Conservation (phyloP, 306 rosid species). For the Cucurbita maxima region DNA sequence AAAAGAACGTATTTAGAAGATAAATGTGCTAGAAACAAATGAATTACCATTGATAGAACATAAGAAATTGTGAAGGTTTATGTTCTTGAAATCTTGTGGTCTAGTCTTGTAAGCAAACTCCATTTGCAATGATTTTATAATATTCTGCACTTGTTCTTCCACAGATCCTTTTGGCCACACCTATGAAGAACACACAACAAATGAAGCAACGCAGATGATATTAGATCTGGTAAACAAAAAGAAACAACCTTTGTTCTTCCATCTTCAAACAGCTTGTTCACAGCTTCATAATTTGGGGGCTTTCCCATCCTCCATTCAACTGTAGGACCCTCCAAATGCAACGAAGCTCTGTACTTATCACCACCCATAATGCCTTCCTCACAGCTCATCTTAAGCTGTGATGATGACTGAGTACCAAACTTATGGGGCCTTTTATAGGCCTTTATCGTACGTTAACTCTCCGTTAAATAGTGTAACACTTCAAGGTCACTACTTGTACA, state of each 20-base stretch:
- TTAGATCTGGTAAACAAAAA: neutral
- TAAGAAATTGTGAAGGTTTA: slow-evolving; percentile 34
- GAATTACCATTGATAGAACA: slow-evolving; percentile 32
- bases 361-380: neutral
- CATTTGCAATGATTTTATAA: slow-evolving; percentile 44
- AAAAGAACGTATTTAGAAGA: too few species aligned
- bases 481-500: too few species aligned
- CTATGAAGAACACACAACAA: slow-evolving; percentile 10
- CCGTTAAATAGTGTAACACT: too few species aligned
- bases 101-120: slow-evolving; percentile 44
- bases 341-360: slow-evolving; percentile 47
- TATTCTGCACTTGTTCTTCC: slow-evolving; percentile 52
- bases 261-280: slow-evolving; percentile 46
- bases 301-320: slow-evolving; percentile 56
- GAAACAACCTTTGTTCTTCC: slow-evolving; percentile 48
- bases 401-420: neutral
- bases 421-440: neutral
- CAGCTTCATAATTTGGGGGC: slow-evolving; percentile 45
- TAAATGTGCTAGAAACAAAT: too few species aligned
- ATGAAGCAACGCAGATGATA: neutral
- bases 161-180: slow-evolving; percentile 50
- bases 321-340: slow-evolving; percentile 13
- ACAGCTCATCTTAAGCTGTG: neutral
- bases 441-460: too few species aligned
- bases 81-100: slow-evolving; percentile 28